Percentiles rank a stretch among this genome's conserved stretches.
phyloP scores from a whole-genome alignment of 768 basidiomycete genomes.

The Rhizopogon sp. region DNA sequence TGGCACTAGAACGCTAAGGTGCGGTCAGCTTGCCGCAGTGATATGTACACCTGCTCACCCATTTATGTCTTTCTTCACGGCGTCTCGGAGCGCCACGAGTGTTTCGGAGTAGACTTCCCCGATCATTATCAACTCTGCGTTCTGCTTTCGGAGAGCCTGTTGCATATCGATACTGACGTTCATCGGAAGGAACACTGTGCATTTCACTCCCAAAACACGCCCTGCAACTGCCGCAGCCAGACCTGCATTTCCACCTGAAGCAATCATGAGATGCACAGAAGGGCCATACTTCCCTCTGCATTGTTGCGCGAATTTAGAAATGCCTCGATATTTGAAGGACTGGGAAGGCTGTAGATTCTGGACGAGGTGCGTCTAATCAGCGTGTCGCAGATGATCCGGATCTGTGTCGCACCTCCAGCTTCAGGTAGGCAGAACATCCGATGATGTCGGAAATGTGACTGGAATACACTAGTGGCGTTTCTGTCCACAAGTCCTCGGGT shows the following conservation, averaged over 20 bases:
- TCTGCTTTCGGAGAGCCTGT: slow-evolving; percentile 44
- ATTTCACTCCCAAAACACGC: slow-evolving; percentile 45
- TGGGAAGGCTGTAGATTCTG: slow-evolving; percentile 70
- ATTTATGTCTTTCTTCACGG: slow-evolving; percentile 38
- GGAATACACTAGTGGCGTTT: slow-evolving; percentile 66
- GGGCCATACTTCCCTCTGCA: slow-evolving; percentile 47
- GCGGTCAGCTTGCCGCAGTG: background rate
- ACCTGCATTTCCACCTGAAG: slow-evolving; percentile 81
- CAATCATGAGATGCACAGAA: slow-evolving; percentile 57
- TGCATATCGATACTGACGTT: slow-evolving; percentile 46
- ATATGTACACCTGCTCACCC: slow-evolving; percentile 38
- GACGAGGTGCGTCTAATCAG: background rate
- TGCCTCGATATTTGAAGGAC: slow-evolving; percentile 75
- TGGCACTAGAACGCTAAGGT: slow-evolving; percentile 56
- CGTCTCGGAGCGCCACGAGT: slow-evolving; percentile 41
- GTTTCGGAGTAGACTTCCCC: slow-evolving; percentile 60
- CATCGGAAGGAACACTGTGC: slow-evolving; percentile 65
- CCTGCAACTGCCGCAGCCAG: slow-evolving; percentile 66
- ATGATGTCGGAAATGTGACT: slow-evolving; percentile 48
- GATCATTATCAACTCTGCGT: slow-evolving; percentile 52
- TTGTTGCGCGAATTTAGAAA: slow-evolving; percentile 56
- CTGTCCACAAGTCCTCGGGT: slow-evolving; percentile 39
- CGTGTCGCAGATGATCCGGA: background rate
- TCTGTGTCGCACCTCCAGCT: slow-evolving; percentile 54
- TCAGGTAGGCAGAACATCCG: slow-evolving; percentile 56